A percentile compares a stretch with the other conserved stretches of the same genome.
Evolutionary conservation across 169 alveolate species (phyloP).

Genomic region (Ichthyophthirius multifiliis): DNA sequence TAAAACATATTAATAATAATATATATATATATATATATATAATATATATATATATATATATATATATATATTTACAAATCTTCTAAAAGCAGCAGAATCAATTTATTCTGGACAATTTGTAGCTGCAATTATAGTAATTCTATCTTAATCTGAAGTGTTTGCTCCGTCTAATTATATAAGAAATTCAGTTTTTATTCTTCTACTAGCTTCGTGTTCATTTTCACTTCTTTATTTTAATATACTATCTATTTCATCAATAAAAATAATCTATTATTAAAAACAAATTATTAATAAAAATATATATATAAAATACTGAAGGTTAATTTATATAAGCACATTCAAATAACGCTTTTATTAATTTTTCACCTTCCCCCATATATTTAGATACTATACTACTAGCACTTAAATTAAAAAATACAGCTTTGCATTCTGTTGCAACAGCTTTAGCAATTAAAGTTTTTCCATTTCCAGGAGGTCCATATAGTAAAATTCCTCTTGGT

Average conservation of each 20-base stretch:
- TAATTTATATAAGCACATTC: constrained; percentile 58
- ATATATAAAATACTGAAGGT: constrained; percentile 54
- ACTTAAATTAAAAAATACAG: constrained; percentile 73
- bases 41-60: no score
- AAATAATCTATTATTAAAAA: constrained; percentile 49
- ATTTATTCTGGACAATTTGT: constrained; percentile 84
- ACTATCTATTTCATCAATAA: constrained; percentile 83
- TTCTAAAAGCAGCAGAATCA: constrained; percentile 84
- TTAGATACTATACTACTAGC: constrained; percentile 77
- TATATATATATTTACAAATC: constrained; percentile 41
- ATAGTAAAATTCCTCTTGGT: constrained; percentile 70
- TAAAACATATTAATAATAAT: not conserved
- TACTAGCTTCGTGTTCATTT: constrained; percentile 81
- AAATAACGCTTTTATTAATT: constrained; percentile 73
- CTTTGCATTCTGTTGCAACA: constrained; percentile 78
- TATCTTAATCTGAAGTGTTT: constrained; percentile 38
- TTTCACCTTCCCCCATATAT: constrained; percentile 84
- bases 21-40: not conserved
- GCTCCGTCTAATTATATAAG: constrained; percentile 78
- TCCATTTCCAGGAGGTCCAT: constrained; percentile 88
- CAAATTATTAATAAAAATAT: not conserved
- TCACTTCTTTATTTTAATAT: constrained; percentile 62
- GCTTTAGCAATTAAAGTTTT: constrained; percentile 83
- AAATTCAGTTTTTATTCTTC: constrained; percentile 82
- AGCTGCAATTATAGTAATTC: constrained; percentile 72